Conservation (phyloP, 2,329 filamentous ascomycete genomes). For the Colletotrichum tamarilloi region DNA sequence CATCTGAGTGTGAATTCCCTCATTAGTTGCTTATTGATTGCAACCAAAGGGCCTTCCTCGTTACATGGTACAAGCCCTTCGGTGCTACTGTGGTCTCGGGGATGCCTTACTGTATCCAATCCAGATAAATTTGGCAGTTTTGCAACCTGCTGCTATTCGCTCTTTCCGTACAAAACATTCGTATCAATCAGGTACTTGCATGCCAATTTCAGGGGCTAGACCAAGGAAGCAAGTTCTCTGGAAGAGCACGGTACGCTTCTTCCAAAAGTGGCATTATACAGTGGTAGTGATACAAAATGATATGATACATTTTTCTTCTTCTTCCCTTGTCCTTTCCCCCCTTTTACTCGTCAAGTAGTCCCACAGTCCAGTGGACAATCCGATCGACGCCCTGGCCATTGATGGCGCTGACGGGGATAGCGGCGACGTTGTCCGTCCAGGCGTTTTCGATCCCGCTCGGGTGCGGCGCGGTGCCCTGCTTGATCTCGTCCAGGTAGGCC, state of each 20-base stretch:
- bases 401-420: constrained; percentile 91
- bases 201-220: no score
- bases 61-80: no score
- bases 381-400: constrained; percentile 83
- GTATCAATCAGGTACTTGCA: no score
- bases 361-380: constrained; percentile 78
- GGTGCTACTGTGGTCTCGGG: no score
- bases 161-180: no score
- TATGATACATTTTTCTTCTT: neutral
- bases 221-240: no score
- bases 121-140: no score
- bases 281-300: neutral
- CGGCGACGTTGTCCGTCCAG: constrained; percentile 72
- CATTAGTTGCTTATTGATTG: neutral
- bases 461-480: constrained; percentile 72
- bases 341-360: constrained; percentile 66
- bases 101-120: no score
- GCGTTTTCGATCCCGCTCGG: constrained; percentile 73
- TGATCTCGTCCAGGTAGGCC: constrained; percentile 76
- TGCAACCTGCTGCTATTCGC: no score
- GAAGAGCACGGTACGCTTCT: no score
- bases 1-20: neutral
- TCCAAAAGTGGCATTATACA: constrained; percentile 10
- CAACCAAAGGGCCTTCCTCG: neutral
- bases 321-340: no score